phyloP scores from a whole-genome alignment of 2,329 filamentous ascomycete species.

The Hypoxylon sp. region DNA sequence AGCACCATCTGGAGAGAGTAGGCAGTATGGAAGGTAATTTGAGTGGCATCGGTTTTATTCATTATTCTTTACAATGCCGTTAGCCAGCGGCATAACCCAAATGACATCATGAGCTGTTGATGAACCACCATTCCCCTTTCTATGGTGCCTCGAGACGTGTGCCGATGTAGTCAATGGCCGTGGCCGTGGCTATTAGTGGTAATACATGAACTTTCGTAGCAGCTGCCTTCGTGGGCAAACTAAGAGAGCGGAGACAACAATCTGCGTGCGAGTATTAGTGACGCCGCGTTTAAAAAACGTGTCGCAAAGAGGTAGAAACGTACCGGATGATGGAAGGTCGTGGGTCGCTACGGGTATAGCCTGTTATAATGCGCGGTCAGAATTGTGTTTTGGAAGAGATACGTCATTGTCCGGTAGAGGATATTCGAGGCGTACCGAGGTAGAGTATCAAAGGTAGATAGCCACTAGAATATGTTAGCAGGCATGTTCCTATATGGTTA shows the following conservation, averaged over 20 bases:
- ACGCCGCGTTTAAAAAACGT: too few species aligned
- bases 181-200: conserved; percentile 24
- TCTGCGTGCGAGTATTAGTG: conserved; percentile 57
- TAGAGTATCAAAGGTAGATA: conserved; percentile 98
- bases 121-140: conserved; percentile 34
- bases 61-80: conserved; percentile 48
- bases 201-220: conserved; percentile 28
- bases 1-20: not conserved
- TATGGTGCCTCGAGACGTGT: conserved; percentile 19
- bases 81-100: conserved; percentile 17
- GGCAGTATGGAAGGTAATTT: not conserved
- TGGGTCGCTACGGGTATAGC: conserved; percentile 95
- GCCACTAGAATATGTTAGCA: conserved; percentile 73
- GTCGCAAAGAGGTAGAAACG: conserved; percentile 36
- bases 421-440: conserved; percentile 75
- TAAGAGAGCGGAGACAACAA: conserved; percentile 77
- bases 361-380: conserved; percentile 60
- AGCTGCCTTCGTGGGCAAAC: conserved; percentile 22
- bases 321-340: conserved; percentile 79
- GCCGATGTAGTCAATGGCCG: conserved; percentile 23
- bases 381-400: conserved; percentile 8
- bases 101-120: conserved; percentile 18
- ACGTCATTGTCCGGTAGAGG: conserved; percentile 9
- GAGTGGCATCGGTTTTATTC: conserved; percentile 50
- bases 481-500: conserved; percentile 6